Base-by-base conservation (phyloP, 2,329 filamentous ascomycete species). In the Dryadomyces quercivorus region DNA sequence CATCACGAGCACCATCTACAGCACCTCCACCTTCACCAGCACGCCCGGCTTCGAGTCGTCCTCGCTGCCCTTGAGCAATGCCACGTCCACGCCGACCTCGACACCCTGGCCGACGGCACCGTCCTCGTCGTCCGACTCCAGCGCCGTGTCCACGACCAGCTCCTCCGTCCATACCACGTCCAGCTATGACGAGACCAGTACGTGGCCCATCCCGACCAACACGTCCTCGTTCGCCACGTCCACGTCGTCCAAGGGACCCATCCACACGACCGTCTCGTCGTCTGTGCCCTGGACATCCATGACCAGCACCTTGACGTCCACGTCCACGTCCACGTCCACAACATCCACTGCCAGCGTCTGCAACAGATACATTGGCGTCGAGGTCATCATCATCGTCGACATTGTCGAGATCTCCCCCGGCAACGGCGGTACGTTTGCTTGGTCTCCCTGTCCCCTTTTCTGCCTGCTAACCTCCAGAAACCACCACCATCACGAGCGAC, bases 351-450 rank as follows among this genome's bases (percentile, higher is more conserved):
- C n/a, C n/a, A n/a, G n/a, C 34, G 34, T 36, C 34, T 48, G 45
- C 46, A 34, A 34, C 38, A 8, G 5, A 3, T 49, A 54, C 22
- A 20, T 34, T 5, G 42, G n/a, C 2, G 42, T 59, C 43, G 54
- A 55, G n/a, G 49, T 58, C 9, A 42, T 56, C 12, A 22, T 57
- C 20, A 50, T 58, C 18, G 48, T 57, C 3, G 58, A 59, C n/a
- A 40, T 59, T 13, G 36, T 59, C 5, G 55, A 57, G 16, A 36
- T 59, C 16, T 56, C 51, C 20, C 57, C 50, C 5, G 38, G 48
- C 40, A 20, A 16, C 7, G 20, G 15, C 12, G 12, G 49, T 42
- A 10, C 8, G 47, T 20, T 5, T 21, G n/a, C n/a, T n/a, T n/a
- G n/a, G n/a, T 48, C 22, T 26, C 18, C 18, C 31, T 38, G 15